phyloP scores from a whole-genome alignment of 163 green algal species.

The Scenedesmus sp. region DNA sequence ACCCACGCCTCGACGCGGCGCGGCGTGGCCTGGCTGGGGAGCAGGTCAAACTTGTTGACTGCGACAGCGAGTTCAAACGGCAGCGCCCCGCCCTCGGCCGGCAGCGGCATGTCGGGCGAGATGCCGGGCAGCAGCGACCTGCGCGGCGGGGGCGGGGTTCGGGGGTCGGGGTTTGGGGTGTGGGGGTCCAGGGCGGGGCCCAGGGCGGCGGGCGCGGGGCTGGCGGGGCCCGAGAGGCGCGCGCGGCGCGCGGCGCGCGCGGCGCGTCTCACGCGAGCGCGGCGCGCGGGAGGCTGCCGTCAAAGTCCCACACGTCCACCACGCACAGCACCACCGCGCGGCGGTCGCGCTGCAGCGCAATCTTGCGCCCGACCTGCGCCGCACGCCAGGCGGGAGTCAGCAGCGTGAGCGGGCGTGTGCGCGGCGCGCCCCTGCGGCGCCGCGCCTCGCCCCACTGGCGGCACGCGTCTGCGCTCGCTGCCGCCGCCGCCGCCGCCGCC shows the following conservation, averaged over 20 bases:
- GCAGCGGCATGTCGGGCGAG: not conserved
- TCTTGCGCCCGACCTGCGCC: conserved; percentile 79
- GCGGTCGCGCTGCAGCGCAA: conserved; percentile 77
- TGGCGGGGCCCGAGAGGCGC: too few species aligned
- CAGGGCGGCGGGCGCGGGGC: too few species aligned
- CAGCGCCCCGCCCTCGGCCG: conserved; percentile 16
- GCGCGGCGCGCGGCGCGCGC: too few species aligned
- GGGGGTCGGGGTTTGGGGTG: too few species aligned
- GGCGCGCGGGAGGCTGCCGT: conserved; percentile 91
- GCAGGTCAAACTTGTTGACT: conserved; percentile 95
- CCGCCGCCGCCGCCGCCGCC: too few species aligned
- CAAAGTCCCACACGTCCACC: conserved; percentile 96
- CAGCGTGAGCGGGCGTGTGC: too few species aligned
- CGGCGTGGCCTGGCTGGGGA: conserved; percentile 64
- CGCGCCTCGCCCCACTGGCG: too few species aligned
- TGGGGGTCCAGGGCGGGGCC: too few species aligned
- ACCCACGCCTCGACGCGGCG: conserved; percentile 62
- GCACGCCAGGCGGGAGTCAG: conserved; percentile 8
- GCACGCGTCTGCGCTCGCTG: too few species aligned
- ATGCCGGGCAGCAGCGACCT: conserved; percentile 37
- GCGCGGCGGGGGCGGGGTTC: too few species aligned
- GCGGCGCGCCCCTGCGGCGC: too few species aligned
- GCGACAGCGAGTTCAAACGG: conserved; percentile 83
- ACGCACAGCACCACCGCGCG: conserved; percentile 87
- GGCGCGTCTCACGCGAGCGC: conserved; percentile 51